A percentile compares a stretch with the other conserved stretches of the same genome.
phyloP scores from a whole-genome alignment of 176 grass and related monocot species.

The Bolboschoenus planiculmis region DNA sequence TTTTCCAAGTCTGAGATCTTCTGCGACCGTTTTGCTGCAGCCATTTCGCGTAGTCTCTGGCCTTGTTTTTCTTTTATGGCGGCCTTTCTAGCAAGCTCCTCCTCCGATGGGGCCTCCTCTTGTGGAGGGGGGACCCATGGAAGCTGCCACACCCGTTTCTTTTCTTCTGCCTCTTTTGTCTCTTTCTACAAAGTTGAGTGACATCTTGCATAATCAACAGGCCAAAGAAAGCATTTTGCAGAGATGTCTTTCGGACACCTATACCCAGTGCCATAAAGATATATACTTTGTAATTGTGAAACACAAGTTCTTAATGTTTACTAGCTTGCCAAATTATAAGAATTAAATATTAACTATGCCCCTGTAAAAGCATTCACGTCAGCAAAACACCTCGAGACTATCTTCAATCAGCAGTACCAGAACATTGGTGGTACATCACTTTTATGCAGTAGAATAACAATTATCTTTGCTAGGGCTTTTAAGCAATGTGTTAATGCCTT shows the following conservation, averaged over 20 bases:
- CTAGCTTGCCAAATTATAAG: not conserved
- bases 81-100: constrained; percentile 92
- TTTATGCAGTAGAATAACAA: not conserved
- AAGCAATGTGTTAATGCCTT: not conserved
- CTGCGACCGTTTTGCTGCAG: constrained; percentile 70
- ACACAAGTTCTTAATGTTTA: not conserved
- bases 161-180: constrained; percentile 83
- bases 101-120: constrained; percentile 83
- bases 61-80: constrained; percentile 91
- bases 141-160: constrained; percentile 91
- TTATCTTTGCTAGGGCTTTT: not conserved
- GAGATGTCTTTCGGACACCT: not conserved
- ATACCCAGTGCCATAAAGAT: not conserved
- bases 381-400: not conserved
- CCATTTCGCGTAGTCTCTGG: constrained; percentile 82
- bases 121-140: constrained; percentile 86
- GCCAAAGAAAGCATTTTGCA: not conserved
- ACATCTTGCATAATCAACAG: constrained; percentile 20
- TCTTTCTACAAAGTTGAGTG: constrained; percentile 56
- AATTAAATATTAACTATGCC: not conserved
- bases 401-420: not conserved
- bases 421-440: not conserved
- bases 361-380: not conserved
- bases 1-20: constrained; percentile 75
- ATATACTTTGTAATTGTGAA: not conserved